A percentile compares a stretch with the other conserved stretches of the same genome.
Evolutionary conservation across 106 monocot genomes (phyloP).

Genomic region (Dendrobium huoshanense): DNA sequence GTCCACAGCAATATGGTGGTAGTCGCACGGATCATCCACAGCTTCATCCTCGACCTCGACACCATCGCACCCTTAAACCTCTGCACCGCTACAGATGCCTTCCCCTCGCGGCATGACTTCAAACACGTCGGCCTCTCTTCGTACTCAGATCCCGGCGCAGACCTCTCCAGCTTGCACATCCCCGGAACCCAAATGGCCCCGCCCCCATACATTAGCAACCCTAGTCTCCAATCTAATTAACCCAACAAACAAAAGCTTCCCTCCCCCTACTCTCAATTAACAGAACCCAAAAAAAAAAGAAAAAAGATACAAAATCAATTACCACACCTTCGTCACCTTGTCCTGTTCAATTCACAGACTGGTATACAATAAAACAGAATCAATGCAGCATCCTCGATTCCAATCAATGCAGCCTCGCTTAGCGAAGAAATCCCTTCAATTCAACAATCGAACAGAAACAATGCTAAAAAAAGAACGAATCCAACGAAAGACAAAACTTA

Average conservation of each 20-base stretch:
- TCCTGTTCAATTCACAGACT: neutral
- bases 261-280: neutral
- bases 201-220: neutral
- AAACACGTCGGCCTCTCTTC: slow-evolving; percentile 16
- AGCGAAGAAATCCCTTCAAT: neutral
- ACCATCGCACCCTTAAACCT: slow-evolving; percentile 24
- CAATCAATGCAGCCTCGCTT: neutral
- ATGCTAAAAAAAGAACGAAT: neutral
- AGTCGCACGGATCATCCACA: slow-evolving; percentile 65
- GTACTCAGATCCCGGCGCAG: slow-evolving; percentile 7
- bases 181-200: neutral
- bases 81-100: slow-evolving; percentile 12
- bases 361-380: neutral
- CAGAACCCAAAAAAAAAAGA: neutral
- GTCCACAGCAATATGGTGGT: slow-evolving; percentile 79
- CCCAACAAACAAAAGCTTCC: neutral
- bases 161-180: neutral
- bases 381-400: neutral
- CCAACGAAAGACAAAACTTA: neutral
- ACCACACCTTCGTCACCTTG: neutral
- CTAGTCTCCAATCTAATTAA: neutral
- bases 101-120: slow-evolving; percentile 10
- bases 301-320: neutral
- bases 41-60: slow-evolving; percentile 57
- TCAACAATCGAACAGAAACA: neutral